Evolutionary conservation across 1,139 yeast genomes (phyloP), one percentile per base, ranked within the genome.

Genomic region (Yamadazyma kanchanaburiensis): DNA sequence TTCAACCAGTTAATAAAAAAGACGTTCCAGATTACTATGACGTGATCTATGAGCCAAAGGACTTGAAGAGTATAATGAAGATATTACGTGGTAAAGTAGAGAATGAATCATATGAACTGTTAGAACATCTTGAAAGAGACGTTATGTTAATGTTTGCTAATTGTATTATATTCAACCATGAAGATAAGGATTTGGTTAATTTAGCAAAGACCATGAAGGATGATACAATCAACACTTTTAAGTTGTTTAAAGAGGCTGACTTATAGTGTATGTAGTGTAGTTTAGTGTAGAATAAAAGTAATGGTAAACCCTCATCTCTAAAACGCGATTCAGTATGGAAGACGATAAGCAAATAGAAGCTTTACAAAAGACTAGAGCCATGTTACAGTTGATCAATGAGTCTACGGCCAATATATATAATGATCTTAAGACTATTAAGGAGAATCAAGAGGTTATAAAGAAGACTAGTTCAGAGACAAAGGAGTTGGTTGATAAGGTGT

Each of bases 61-160:
- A 84, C 50, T 56, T 85, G 42, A 80, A 82, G 45, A 73, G 76
- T 4, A 75, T 85, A 27, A 63, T 73, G 37, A 67, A 70, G 28
- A 66, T 67, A 38, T 69, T 83, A 19, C 80, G 79, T 42, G 60
- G 50, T 51, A 68, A 65, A 35, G 38, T 39, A 2, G 59, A 55
- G n/a, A 55, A 58, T 3, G 64, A 67, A 1, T 51, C 43, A 12
- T 78, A 77, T 34, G 78, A 77, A 1, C 66, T 69, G 42, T 71
- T 84, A 24, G 65, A 70, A 30, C 78, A 80, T 34, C 58, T 85
- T 16, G 88, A 84, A 45, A 63, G 83, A 33, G 86, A 81, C 39
- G 61, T 85, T 23, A 72, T 80, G 64, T 60, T 80, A 32, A 83
- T 85, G 94, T 82, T 81, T 59, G 84, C 91, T 30, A 85, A 85